Evolutionary conservation across 139 green algal genomes (phyloP).

Genomic region (Deuterostichococcus epilithicus): DNA sequence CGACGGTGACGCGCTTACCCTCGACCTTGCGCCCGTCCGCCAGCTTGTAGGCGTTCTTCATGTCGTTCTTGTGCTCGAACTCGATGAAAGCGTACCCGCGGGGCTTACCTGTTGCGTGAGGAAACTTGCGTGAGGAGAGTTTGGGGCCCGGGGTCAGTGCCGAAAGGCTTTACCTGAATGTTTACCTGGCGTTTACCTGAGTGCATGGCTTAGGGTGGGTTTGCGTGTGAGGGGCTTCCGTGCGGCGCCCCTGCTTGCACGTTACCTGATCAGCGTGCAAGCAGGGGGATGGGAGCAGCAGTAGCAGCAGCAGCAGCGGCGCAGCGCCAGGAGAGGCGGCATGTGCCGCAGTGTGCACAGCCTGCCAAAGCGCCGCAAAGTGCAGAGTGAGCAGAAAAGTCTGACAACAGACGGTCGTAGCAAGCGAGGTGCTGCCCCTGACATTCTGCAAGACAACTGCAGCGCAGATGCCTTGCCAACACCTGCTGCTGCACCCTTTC

Average conservation of each 20-base stretch:
- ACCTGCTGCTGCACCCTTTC: not conserved
- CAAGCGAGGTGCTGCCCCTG: too few species aligned
- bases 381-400: not conserved
- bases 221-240: too few species aligned
- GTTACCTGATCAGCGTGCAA: not conserved
- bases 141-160: too few species aligned
- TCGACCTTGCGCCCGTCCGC: slow-evolving; percentile 79
- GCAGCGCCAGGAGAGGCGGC: not conserved
- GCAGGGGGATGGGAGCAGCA: not conserved
- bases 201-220: too few species aligned
- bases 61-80: slow-evolving; percentile 88
- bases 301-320: not conserved
- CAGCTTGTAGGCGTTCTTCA: slow-evolving; percentile 90
- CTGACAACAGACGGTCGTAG: too few species aligned
- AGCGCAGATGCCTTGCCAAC: too few species aligned
- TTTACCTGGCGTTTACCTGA: too few species aligned
- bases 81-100: slow-evolving; percentile 88
- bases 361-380: not conserved
- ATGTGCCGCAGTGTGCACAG: not conserved
- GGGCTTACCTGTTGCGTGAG: slow-evolving; percentile 35
- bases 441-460: not conserved
- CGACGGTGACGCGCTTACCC: slow-evolving; percentile 68
- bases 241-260: too few species aligned
- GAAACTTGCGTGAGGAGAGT: too few species aligned
- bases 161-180: too few species aligned